A percentile compares a stretch with the other conserved stretches of the same genome.
phyloP scores from a whole-genome alignment of 2,329 filamentous ascomycete genomes.

The Chrysoporthe cubensis region DNA sequence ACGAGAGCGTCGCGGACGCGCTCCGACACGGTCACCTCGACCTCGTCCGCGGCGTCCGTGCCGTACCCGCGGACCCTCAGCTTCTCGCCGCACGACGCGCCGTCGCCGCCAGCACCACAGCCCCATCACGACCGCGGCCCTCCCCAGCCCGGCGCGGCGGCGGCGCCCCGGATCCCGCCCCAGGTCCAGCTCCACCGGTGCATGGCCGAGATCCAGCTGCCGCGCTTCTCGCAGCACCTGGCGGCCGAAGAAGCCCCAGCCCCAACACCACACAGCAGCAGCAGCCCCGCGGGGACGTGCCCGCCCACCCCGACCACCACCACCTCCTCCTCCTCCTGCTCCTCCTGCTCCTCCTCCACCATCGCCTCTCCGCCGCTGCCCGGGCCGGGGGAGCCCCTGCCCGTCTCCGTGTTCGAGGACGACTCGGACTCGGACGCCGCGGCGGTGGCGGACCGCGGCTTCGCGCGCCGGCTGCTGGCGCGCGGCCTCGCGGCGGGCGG shows the following conservation, averaged over 20 bases:
- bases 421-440: slow-evolving; percentile 48
- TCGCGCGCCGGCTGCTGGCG: slow-evolving; percentile 46
- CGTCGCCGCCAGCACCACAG: background rate
- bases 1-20: background rate
- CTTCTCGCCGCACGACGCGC: background rate
- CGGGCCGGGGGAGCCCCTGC: slow-evolving; percentile 12
- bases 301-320: background rate
- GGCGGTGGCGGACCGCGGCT: slow-evolving; percentile 35
- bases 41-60: background rate
- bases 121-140: background rate
- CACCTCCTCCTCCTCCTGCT: slow-evolving; percentile 11
- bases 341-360: background rate
- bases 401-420: slow-evolving; percentile 53
- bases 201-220: slow-evolving; percentile 36
- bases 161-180: too few species aligned
- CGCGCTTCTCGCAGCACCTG: slow-evolving; percentile 31
- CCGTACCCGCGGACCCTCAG: background rate
- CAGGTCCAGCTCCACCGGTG: slow-evolving; percentile 27
- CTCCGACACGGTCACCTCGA: slow-evolving; percentile 13
- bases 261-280: too few species aligned
- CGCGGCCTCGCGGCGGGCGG: slow-evolving; percentile 42
- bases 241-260: too few species aligned
- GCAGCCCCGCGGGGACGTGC: background rate
- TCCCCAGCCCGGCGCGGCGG: background rate
- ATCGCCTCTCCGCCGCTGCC: background rate